Base-by-base conservation (phyloP, 306 rosid species). In the Sicyos edulis region DNA sequence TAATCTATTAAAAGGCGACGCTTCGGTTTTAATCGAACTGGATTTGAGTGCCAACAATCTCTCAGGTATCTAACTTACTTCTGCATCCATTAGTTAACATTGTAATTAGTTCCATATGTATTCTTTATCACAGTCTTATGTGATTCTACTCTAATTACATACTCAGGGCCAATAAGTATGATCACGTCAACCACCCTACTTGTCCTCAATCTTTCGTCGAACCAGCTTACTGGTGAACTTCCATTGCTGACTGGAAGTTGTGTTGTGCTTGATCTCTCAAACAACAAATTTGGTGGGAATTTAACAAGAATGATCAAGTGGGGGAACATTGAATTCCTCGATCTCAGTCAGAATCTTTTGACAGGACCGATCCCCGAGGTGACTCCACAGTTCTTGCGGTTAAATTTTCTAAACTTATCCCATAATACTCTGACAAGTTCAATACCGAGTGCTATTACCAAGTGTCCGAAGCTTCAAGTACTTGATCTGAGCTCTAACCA, bases 21-120 rank as follows among this genome's bases (percentile, higher is more conserved):
- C 99, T 78, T 79, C 86, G 72, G 97, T 91, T 68, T 77, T 91
- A 69, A 82, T 74, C 42, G 96, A 95, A 74, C 82, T 95, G 45
- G 99, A 95, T 86, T 85, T 95, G 92, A 95, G 99, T 72, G 96
- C 82, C 88, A 95, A 95, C 84, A 89, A 95, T 74, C 96, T 95
- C 74, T 83, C 99, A 83, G 99, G 99, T 93, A 85, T 44, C 58
- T 78, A 11, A 16, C 26, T 42, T 42, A 6, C 47, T 42, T 42
- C 47, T 42, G 8, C 47, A 6, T 42, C 8, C 47, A 42, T 8
- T 42, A 42, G 11, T 42, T 42, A 42, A 42, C 47, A 42, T 42
- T 42, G 9, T 42, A 9, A 42, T 6, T 42, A 42, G 47, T 42
- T 42, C 47, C 29, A n/a, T 51, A 24, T n/a, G n/a, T 21, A 16